A percentile compares a stretch with the other conserved stretches of the same genome.
Evolutionary conservation across 331 rosid species (phyloP).

Genomic region (Erythrophleum ivorense): DNA sequence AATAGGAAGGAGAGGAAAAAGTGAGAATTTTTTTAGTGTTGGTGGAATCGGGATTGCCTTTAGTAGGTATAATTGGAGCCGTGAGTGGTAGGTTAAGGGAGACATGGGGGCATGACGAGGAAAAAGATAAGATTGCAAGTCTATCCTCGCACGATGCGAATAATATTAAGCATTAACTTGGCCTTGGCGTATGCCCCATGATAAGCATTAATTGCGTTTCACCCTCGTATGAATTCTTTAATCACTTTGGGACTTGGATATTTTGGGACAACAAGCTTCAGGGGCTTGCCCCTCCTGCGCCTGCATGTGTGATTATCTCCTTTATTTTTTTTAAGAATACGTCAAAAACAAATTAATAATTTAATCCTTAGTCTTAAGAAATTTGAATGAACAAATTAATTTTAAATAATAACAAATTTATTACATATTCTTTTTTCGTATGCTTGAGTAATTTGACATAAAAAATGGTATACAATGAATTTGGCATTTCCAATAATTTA

Average conservation of each 20-base stretch:
- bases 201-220: constrained; percentile 26
- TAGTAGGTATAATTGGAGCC: constrained; percentile 18
- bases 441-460: too few relatives aligned
- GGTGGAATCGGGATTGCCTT: constrained; percentile 4
- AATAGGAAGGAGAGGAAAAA: constrained; percentile 2
- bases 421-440: too few relatives aligned
- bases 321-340: not conserved
- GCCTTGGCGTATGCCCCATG: constrained; percentile 21
- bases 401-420: not conserved
- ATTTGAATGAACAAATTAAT: not conserved
- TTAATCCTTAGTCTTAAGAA: not conserved
- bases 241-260: not conserved
- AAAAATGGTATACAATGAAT: too few relatives aligned
- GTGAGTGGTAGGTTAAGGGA: constrained; percentile 44
- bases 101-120: constrained; percentile 6
- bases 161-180: constrained; percentile 31
- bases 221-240: not conserved
- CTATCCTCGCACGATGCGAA: constrained; percentile 22
- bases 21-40: not conserved
- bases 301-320: constrained; percentile 23
- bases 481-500: too few relatives aligned
- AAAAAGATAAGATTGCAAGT: constrained; percentile 39
- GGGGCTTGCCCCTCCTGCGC: constrained; percentile 2
- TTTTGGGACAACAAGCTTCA: constrained; percentile 25
- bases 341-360: not conserved